Conservation (phyloP, 2,329 filamentous ascomycete species). For the Colletotrichum musae region DNA sequence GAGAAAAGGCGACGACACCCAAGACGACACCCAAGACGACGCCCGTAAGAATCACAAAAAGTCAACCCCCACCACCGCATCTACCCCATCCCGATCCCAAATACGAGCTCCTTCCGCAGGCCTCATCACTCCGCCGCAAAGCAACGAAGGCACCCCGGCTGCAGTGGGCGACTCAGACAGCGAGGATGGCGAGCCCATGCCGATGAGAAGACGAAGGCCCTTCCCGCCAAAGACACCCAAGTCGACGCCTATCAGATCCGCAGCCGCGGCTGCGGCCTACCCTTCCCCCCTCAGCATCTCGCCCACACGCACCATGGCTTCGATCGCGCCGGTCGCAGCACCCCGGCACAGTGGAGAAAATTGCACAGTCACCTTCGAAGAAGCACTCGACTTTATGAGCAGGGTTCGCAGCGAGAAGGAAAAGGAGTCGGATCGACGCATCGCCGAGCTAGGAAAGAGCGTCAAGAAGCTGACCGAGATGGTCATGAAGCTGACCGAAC, state of each 20-base stretch:
- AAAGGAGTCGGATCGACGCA: background rate
- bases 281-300: background rate
- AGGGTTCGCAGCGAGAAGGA: background rate
- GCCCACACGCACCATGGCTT: background rate
- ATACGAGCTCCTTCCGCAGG: background rate
- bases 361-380: background rate
- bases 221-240: background rate
- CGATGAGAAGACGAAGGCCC: background rate
- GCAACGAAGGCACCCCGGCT: background rate
- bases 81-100: background rate
- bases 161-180: background rate
- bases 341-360: background rate
- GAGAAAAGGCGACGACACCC: background rate
- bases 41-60: conserved; percentile 9
- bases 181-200: background rate
- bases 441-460: conserved; percentile 19
- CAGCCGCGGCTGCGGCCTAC: background rate
- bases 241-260: no score
- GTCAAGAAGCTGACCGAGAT: conserved; percentile 14
- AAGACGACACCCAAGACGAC: background rate
- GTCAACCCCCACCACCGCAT: background rate
- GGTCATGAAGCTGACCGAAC: conserved; percentile 5
- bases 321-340: conserved; percentile 7
- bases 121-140: conserved; percentile 18
- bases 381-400: conserved; percentile 1